These are phyloP conservation scores for Cryomyces minteri DNA, from an alignment of 495 filamentous ascomycete species.

Conservation along the genomic window DNA sequence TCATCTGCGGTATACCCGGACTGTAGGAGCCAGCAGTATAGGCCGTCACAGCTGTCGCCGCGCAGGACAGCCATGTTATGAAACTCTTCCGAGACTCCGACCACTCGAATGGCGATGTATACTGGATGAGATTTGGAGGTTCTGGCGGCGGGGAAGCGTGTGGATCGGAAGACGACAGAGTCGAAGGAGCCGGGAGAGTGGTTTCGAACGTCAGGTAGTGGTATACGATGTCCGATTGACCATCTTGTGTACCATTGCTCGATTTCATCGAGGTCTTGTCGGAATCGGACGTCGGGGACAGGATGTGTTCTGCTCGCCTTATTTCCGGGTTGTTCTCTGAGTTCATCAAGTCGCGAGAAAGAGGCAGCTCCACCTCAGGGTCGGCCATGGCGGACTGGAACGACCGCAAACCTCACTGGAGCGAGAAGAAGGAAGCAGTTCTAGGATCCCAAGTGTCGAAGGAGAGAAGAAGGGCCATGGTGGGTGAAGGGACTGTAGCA, in stretches of 20 bases:
- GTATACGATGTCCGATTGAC: conserved; percentile 29
- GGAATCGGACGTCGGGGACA: not conserved
- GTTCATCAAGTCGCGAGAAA: not conserved
- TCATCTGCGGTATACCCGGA: conserved; percentile 43
- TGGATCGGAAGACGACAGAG: conserved; percentile 18
- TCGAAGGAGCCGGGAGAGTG: conserved; percentile 36
- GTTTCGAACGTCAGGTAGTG: conserved; percentile 62
- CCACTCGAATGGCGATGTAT: conserved; percentile 60
- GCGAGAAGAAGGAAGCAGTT: not conserved
- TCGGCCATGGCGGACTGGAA: not conserved
- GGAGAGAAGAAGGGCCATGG: not conserved
- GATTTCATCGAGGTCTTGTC: not conserved
- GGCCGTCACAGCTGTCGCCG: conserved; percentile 58
- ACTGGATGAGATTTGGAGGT: conserved; percentile 46
- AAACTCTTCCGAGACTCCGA: conserved; percentile 44
- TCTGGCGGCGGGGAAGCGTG: conserved; percentile 27
- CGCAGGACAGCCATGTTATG: conserved; percentile 56
- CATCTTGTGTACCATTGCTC: not conserved
- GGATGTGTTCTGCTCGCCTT: not conserved
- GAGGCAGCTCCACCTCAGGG: not conserved
- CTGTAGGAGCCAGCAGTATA: conserved; percentile 73
- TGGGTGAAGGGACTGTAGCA: not conserved
- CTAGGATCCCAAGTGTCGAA: not conserved
- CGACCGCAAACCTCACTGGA: not conserved
- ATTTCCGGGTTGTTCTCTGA: not conserved